phyloP scores from a whole-genome alignment of 1,284 basidiomycete species.

The Apiotrichum veenhuisii region DNA sequence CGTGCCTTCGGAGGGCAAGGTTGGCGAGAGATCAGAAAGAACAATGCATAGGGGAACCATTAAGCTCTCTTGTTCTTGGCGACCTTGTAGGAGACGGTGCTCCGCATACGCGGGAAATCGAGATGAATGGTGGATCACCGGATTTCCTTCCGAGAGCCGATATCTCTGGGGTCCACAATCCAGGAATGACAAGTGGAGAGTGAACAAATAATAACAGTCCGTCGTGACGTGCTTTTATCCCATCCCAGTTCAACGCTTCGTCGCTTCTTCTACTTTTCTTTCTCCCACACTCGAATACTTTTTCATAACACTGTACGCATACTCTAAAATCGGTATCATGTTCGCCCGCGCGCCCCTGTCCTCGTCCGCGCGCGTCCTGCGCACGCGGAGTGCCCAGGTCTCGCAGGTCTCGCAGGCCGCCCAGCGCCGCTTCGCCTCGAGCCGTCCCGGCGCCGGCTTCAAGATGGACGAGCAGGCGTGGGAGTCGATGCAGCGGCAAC shows the following conservation, averaged over 20 bases:
- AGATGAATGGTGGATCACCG: too few relatives aligned
- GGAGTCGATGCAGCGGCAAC: background rate
- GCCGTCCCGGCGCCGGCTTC: background rate
- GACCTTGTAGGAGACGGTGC: background rate
- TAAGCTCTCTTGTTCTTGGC: too few relatives aligned
- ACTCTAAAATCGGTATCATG: background rate
- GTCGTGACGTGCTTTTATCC: too few relatives aligned
- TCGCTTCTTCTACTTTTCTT: background rate
- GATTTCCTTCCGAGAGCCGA: too few relatives aligned
- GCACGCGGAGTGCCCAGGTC: background rate
- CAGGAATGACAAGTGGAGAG: too few relatives aligned
- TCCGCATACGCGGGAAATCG: too few relatives aligned
- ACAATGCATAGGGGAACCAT: too few relatives aligned
- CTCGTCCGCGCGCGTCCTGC: background rate
- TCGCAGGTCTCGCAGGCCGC: background rate
- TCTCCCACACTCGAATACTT: background rate
- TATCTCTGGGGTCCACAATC: too few relatives aligned
- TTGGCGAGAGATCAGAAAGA: too few relatives aligned
- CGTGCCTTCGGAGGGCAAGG: too few relatives aligned
- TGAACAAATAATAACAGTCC: too few relatives aligned
- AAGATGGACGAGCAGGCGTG: background rate
- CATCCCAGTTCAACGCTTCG: too few relatives aligned
- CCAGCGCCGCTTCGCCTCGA: background rate
- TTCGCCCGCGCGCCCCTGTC: background rate
- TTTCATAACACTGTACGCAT: background rate